Evolutionary conservation across 2,329 filamentous ascomycete species (phyloP).

Genomic region (Fusarium globosum): DNA sequence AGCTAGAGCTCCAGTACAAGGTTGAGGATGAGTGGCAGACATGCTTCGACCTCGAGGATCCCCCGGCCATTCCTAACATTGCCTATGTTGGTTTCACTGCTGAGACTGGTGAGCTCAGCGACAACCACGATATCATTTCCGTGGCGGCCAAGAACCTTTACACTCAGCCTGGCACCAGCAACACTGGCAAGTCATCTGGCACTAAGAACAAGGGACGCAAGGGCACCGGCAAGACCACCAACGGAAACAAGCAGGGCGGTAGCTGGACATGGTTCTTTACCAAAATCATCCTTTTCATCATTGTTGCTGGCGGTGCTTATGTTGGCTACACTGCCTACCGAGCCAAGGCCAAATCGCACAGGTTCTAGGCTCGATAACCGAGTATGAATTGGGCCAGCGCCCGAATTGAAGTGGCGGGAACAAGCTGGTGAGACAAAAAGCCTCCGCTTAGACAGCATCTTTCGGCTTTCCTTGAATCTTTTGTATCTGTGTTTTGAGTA

Average conservation of each 20-base stretch:
- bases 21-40: conserved; percentile 85
- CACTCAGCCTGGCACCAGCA: conserved; percentile 62
- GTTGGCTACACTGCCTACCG: conserved; percentile 88
- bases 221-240: conserved; percentile 48
- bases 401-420: conserved; percentile 3
- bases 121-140: conserved; percentile 97
- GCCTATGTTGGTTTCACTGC: conserved; percentile 82
- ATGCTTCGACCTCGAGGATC: conserved; percentile 82
- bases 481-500: conserved; percentile 35
- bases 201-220: conserved; percentile 50
- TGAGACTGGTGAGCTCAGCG: conserved; percentile 94
- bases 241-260: conserved; percentile 56
- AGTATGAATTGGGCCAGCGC: not conserved
- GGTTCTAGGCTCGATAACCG: conserved; percentile 58
- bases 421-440: conserved; percentile 7
- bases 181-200: conserved; percentile 51
- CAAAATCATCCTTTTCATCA: conserved; percentile 83
- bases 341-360: conserved; percentile 69
- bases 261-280: conserved; percentile 75
- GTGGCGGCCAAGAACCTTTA: conserved; percentile 91
- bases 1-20: conserved; percentile 95
- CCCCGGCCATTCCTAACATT: conserved; percentile 81
- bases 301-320: conserved; percentile 78
- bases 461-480: conserved; percentile 21
- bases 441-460: conserved; percentile 27